A percentile compares a stretch with the other conserved stretches of the same genome.
Conservation (phyloP, 345 rosid genomes). For the Populus tremula region DNA sequence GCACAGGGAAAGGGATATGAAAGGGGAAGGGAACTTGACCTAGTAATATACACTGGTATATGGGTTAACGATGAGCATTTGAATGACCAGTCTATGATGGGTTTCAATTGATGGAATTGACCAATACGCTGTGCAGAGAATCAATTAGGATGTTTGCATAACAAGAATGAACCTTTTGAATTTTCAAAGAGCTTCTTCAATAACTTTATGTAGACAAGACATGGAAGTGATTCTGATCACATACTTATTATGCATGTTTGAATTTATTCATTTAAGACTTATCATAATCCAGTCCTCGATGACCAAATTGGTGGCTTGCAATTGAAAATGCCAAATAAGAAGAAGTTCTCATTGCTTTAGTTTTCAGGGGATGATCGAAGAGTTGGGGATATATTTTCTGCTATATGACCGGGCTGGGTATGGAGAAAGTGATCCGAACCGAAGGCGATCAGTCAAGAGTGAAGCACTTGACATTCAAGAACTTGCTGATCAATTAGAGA, state of each 20-base stretch:
- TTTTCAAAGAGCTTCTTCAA: too few relatives aligned
- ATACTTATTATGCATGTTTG: background rate
- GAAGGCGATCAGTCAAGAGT: constrained; percentile 59
- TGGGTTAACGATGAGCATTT: too few relatives aligned
- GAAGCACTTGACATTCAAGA: constrained; percentile 78
- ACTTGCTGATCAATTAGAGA: constrained; percentile 65
- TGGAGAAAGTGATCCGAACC: constrained; percentile 80
- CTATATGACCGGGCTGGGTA: constrained; percentile 85
- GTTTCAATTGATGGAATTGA: too few relatives aligned
- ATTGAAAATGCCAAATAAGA: background rate
- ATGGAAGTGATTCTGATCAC: background rate
- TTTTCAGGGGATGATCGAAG: constrained; percentile 68
- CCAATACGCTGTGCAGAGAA: too few relatives aligned
- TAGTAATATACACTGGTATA: background rate
- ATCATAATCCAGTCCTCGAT: background rate
- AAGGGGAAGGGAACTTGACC: background rate
- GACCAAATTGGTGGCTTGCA: constrained; percentile 2
- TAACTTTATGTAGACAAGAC: background rate
- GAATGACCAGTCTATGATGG: too few relatives aligned
- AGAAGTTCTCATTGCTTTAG: constrained; percentile 33
- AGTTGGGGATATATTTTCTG: constrained; percentile 64
- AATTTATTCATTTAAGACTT: background rate
- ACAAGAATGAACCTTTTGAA: too few relatives aligned
- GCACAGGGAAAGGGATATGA: background rate
- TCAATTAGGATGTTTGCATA: too few relatives aligned